Percentiles rank a stretch among this genome's conserved stretches.
These are phyloP conservation scores for Trichoderma lentiforme DNA, from an alignment of 2,329 filamentous ascomycete genomes.

Conservation along the genomic window DNA sequence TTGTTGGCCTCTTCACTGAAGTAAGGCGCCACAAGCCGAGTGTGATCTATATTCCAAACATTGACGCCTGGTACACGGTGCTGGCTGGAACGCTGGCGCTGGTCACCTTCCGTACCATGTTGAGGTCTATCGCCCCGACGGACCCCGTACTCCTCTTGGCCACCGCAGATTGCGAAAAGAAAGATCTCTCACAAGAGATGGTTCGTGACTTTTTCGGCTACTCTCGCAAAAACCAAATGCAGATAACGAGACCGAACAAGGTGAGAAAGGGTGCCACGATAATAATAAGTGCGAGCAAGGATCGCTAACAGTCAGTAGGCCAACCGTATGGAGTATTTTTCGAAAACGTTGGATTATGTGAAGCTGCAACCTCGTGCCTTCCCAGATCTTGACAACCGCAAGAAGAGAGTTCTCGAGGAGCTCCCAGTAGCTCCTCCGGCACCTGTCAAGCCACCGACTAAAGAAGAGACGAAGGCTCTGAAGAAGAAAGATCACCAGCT, in stretches of 20 bases:
- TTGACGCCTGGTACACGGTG: slow-evolving; percentile 79
- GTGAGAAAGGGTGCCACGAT: slow-evolving; percentile 37
- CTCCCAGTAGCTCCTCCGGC: slow-evolving; percentile 72
- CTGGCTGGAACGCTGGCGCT: slow-evolving; percentile 63
- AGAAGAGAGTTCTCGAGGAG: slow-evolving; percentile 76
- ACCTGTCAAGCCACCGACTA: slow-evolving; percentile 64
- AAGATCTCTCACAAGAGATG: slow-evolving; percentile 60
- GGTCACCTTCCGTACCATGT: slow-evolving; percentile 76
- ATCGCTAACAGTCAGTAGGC: slow-evolving; percentile 33
- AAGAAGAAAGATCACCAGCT: slow-evolving; percentile 79
- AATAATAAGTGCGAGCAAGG: neutral
- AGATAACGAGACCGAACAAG: slow-evolving; percentile 63
- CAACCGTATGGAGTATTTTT: slow-evolving; percentile 77
- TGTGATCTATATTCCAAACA: slow-evolving; percentile 88
- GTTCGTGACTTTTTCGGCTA: slow-evolving; percentile 80
- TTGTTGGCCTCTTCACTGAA: slow-evolving; percentile 88
- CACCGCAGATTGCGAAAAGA: slow-evolving; percentile 69
- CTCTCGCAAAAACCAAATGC: slow-evolving; percentile 72
- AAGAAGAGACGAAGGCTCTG: slow-evolving; percentile 76
- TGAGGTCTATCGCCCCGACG: slow-evolving; percentile 80
- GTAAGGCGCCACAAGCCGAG: slow-evolving; percentile 92
- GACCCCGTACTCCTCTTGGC: slow-evolving; percentile 86
- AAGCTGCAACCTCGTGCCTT: slow-evolving; percentile 79
- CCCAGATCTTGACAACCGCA: slow-evolving; percentile 80
- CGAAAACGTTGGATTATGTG: slow-evolving; percentile 69